Evolutionary conservation across 331 rosid species (phyloP).

Genomic region (Phaseolus coccineus): DNA sequence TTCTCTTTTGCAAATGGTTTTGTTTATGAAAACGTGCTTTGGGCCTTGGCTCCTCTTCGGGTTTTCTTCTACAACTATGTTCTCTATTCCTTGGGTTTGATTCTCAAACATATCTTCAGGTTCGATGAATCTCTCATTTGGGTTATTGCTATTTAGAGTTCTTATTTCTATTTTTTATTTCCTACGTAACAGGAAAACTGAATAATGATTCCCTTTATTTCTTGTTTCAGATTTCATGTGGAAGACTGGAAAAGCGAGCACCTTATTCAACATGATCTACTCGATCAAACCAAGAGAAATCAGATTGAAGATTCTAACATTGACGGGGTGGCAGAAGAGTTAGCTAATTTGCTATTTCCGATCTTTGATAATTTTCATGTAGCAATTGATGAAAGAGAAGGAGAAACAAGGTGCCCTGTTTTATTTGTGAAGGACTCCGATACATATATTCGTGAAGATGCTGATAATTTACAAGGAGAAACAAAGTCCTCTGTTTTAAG

Average conservation of each 20-base stretch:
- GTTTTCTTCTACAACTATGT: slow-evolving; percentile 46
- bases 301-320: slow-evolving; percentile 32
- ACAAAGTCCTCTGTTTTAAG: slow-evolving; percentile 8
- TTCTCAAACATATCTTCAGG: slow-evolving; percentile 58
- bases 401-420: slow-evolving; percentile 28
- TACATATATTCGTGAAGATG: not conserved
- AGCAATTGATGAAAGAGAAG: slow-evolving; percentile 1
- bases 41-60: slow-evolving; percentile 46
- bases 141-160: not conserved
- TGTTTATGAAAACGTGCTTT: slow-evolving; percentile 49
- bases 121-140: slow-evolving; percentile 31
- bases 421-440: not conserved
- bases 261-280: not conserved
- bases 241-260: slow-evolving; percentile 25
- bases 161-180: too few relatives aligned
- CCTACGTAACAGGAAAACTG: not conserved
- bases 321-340: slow-evolving; percentile 46
- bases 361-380: not conserved
- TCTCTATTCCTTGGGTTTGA: slow-evolving; percentile 47
- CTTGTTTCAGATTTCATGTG: slow-evolving; percentile 49
- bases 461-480: not conserved
- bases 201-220: not conserved
- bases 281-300: slow-evolving; percentile 28
- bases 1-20: slow-evolving; percentile 38
- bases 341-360: slow-evolving; percentile 28